phyloP scores from a whole-genome alignment of 345 rosid species.

The Gossypium mustelinum region DNA sequence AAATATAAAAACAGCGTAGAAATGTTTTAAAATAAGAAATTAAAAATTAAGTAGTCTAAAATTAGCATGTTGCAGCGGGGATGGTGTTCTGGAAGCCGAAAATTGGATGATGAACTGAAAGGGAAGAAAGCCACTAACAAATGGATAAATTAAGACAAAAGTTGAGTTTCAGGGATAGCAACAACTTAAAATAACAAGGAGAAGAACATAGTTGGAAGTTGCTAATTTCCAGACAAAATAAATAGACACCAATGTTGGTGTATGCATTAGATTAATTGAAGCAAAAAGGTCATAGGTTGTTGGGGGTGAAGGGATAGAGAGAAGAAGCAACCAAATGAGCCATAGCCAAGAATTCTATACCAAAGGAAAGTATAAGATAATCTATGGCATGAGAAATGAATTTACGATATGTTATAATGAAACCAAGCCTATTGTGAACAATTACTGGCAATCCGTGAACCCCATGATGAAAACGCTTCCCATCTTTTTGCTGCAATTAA shows the following conservation, averaged over 20 bases:
- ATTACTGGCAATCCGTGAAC: slow-evolving; percentile 6
- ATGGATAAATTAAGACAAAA: background rate
- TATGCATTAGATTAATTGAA: background rate
- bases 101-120: too few relatives aligned
- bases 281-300: background rate
- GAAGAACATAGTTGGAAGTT: background rate
- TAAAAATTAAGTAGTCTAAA: too few relatives aligned
- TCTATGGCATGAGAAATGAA: background rate
- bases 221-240: background rate
- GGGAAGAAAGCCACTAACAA: background rate
- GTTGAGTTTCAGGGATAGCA: too few relatives aligned
- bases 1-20: too few relatives aligned
- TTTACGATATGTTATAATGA: slow-evolving; percentile 9
- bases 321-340: background rate
- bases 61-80: background rate
- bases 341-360: too few relatives aligned
- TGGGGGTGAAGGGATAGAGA: background rate
- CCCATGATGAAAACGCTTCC: slow-evolving; percentile 4
- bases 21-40: too few relatives aligned
- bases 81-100: background rate
- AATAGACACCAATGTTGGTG: background rate
- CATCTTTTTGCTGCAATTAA: background rate
- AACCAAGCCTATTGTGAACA: background rate
- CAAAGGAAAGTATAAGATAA: background rate
- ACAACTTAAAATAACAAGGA: too few relatives aligned